Evolutionary conservation across 2,329 filamentous ascomycete genomes (phyloP), one percentile per base, ranked within the genome.

Genomic region (Blastomyces silverae): DNA sequence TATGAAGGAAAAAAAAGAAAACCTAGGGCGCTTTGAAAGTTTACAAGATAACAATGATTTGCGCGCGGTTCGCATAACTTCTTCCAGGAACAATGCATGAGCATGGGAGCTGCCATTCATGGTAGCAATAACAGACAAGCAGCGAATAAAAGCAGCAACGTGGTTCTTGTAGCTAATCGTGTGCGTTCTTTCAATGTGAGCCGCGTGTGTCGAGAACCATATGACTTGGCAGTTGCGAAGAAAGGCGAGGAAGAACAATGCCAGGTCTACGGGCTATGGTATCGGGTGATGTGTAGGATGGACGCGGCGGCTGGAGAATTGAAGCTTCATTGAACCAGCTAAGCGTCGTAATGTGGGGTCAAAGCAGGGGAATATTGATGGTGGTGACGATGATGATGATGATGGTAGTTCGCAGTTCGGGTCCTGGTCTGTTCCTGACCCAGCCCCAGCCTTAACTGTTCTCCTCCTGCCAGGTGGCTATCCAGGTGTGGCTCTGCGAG

Each of bases 51-150:
- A 17, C 22, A 15, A 28, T 17, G 22, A 60, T 31, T 25, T 60
- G 57, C 22, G 28, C 31, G 34, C 8, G 11, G 61, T 42, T 56
- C 61, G 31, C 52, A 46, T 37, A 62, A 22, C 48, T 48, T 50
- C 42, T 6, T 10, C 17, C 17, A 50, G 17, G 44, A 61, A 50
- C 28, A 22, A 25, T 46, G 57, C 37, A 48, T 48, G 44, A 20
- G 22, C 44, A 50, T 17, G 17, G 44, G 20, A 61, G 44, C 42
- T n/a, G 20, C 42, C 58, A 48, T 5, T 37, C n/a, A 42, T 25
- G 28, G 20, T 31, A 25, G 57, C 15, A 44, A 17, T 59, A 17
- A 44, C 17, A 46, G 6, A 44, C 15, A 20, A 59, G 39, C 37
- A 59, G 13, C 57, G 28, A 46, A 25, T 46, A 42, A 60, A 31